Conservation (phyloP, 441 rosid species). For the Populus hybrid region DNA sequence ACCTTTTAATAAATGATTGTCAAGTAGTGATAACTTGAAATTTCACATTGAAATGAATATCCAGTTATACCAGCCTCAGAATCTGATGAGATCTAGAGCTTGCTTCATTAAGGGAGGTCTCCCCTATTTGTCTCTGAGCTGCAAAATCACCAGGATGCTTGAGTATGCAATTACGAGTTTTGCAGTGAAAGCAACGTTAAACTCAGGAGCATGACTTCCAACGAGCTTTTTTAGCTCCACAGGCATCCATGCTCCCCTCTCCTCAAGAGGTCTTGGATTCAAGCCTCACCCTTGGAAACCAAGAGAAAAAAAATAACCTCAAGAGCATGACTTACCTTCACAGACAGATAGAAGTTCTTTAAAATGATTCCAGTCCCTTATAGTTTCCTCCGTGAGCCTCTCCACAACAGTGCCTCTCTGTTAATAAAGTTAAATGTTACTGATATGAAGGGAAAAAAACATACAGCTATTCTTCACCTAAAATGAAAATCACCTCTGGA, state of each 20-base stretch:
- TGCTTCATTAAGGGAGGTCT: slow-evolving; percentile 84
- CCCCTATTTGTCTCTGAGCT: slow-evolving; percentile 97
- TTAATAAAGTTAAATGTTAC: slow-evolving; percentile 13
- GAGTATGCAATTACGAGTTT: slow-evolving; percentile 15
- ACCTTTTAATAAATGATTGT: slow-evolving; percentile 5
- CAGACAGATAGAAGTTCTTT: slow-evolving; percentile 71
- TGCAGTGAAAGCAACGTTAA: neutral
- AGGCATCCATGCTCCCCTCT: neutral
- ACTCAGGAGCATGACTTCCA: neutral
- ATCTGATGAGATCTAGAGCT: slow-evolving; percentile 99
- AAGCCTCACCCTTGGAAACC: neutral
- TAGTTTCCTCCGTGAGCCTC: slow-evolving; percentile 74
- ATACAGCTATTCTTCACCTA: slow-evolving; percentile 15
- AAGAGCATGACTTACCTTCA: slow-evolving; percentile 47
- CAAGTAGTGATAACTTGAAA: slow-evolving; percentile 11
- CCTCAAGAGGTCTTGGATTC: neutral
- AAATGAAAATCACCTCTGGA: slow-evolving; percentile 63
- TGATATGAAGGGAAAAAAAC: neutral
- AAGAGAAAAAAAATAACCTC: neutral
- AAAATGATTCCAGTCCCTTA: slow-evolving; percentile 71
- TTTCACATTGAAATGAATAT: slow-evolving; percentile 16
- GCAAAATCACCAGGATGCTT: slow-evolving; percentile 28
- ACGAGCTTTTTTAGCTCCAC: neutral
- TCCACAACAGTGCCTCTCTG: slow-evolving; percentile 94
- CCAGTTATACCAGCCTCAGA: slow-evolving; percentile 70